Evolutionary conservation across 129 eudicot genomes (phyloP).

Genomic region (sunflower (Helianthus annuus)): HanXRQr2.0-SUNRISE NC_035442.2:31048897-31049396

Average conservation of each 20-base stretch:
- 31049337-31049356: background rate
- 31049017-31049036: background rate
- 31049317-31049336: background rate
- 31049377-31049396: background rate
- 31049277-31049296: background rate
- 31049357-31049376: background rate
- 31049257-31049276: constrained; percentile 12
- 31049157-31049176: background rate
- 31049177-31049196: background rate
- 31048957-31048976: background rate
- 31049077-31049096: constrained; percentile 84
- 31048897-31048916: background rate
- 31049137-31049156: background rate
- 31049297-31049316: constrained; percentile 3
- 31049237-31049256: constrained; percentile 12
- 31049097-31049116: constrained; percentile 70
- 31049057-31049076: constrained; percentile 84
- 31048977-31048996: background rate
- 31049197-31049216: background rate
- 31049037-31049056: constrained; percentile 82
- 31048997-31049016: background rate
- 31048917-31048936: background rate
- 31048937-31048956: background rate
- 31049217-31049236: constrained; percentile 21
- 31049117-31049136: background rate